These are phyloP conservation scores for Penicillium sp. DNA, from an alignment of 2,329 filamentous ascomycete genomes.

Conservation along the genomic window DNA sequence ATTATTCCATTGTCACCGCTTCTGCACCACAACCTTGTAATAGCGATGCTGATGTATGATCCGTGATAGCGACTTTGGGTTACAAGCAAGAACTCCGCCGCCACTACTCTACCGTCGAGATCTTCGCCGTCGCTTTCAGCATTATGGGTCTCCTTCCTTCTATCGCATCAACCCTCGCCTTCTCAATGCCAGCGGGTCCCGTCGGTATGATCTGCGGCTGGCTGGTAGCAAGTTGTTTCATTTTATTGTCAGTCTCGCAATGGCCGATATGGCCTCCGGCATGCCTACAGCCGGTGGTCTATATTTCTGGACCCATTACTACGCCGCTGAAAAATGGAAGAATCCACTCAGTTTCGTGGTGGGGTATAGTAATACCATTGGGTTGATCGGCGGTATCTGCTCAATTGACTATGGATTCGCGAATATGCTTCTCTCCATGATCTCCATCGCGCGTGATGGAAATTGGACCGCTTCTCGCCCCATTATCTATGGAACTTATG, in stretches of 20 bases:
- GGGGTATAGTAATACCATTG: conserved; percentile 62
- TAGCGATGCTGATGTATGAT: conserved; percentile 3
- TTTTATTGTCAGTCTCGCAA: not conserved
- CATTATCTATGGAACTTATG: conserved; percentile 58
- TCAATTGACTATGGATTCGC: conserved; percentile 55
- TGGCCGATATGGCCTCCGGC: conserved; percentile 52
- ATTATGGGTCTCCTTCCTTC: conserved; percentile 64
- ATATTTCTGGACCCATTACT: conserved; percentile 62
- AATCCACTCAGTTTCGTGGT: conserved; percentile 61
- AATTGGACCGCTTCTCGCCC: conserved; percentile 57
- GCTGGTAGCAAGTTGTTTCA: conserved; percentile 5
- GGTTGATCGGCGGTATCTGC: conserved; percentile 60
- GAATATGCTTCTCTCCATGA: conserved; percentile 50
- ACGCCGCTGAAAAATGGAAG: conserved; percentile 54
- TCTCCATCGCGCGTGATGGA: conserved; percentile 58
- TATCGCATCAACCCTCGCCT: conserved; percentile 59
- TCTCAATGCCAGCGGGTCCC: conserved; percentile 60
- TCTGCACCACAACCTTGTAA: not conserved
- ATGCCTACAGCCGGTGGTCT: conserved; percentile 62
- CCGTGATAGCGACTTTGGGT: conserved; percentile 35
- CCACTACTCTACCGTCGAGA: conserved; percentile 61
- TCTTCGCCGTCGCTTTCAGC: conserved; percentile 60
- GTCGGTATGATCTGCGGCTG: conserved; percentile 60
- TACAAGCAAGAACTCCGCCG: conserved; percentile 63
- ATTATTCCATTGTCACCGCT: not conserved